Percentiles rank a stretch among this genome's conserved stretches.
Conservation (phyloP, 768 basidiomycete species). For the Scleroderma citrinum region DNA sequence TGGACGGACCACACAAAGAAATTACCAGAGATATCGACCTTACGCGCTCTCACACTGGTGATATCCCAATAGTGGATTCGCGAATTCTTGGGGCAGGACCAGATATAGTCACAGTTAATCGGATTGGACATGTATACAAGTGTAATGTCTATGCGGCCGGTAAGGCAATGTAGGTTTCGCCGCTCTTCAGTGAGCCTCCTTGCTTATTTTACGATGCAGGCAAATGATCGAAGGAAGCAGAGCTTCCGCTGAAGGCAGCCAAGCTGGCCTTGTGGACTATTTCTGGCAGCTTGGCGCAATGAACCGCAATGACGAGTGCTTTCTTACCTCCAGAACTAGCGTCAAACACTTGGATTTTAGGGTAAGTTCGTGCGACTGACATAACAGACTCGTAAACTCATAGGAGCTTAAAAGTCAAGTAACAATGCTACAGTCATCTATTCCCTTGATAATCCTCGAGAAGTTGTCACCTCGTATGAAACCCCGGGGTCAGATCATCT, state of each 20-base stretch:
- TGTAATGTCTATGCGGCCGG: constrained; percentile 34
- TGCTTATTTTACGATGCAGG: constrained; percentile 11
- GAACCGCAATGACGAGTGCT: constrained; percentile 30
- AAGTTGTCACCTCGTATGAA: constrained; percentile 52
- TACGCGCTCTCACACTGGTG: constrained; percentile 35
- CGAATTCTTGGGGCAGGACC: constrained; percentile 29
- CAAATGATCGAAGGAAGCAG: constrained; percentile 12
- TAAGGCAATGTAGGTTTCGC: constrained; percentile 36
- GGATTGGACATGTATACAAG: constrained; percentile 46
- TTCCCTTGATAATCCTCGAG: constrained; percentile 25
- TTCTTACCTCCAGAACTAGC: constrained; percentile 41
- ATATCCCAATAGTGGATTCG: constrained; percentile 42
- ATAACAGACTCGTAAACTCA: constrained; percentile 1
- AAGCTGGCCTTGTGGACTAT: constrained; percentile 14
- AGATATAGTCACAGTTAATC: constrained; percentile 43
- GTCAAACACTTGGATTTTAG: constrained; percentile 49
- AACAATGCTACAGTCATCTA: constrained; percentile 28
- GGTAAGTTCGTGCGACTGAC: constrained; percentile 32
- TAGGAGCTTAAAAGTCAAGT: constrained; percentile 24
- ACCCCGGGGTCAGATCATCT: constrained; percentile 36
- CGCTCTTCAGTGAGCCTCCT: neutral
- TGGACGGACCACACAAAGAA: constrained; percentile 5
- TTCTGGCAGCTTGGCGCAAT: constrained; percentile 52
- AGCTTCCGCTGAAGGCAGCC: neutral
- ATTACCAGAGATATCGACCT: constrained; percentile 34